Evolutionary conservation across 352 stramenopile species (phyloP).

Genomic region (Pythium phragmiticola): DNA sequence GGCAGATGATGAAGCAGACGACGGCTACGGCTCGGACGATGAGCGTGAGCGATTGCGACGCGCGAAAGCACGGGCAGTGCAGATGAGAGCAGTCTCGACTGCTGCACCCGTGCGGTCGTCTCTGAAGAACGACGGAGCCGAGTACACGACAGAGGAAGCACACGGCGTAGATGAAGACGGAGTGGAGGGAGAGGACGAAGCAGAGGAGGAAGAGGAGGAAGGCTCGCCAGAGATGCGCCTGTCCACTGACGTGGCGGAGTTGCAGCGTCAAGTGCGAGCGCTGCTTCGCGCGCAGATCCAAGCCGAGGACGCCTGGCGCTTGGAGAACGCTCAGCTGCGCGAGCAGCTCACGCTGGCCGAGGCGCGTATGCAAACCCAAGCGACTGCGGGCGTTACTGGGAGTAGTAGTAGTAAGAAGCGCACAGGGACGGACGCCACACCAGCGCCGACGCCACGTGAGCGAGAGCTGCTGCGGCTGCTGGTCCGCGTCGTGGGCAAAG

Average conservation of each 20-base stretch:
- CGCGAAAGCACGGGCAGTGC: constrained; percentile 10
- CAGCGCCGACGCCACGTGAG: constrained; percentile 13
- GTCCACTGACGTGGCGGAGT: constrained; percentile 6
- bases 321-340: constrained; percentile 30
- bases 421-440: no score
- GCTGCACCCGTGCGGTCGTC: neutral
- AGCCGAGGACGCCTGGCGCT: constrained; percentile 29
- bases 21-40: constrained; percentile 11
- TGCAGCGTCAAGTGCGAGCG: constrained; percentile 13
- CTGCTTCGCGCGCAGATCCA: constrained; percentile 7
- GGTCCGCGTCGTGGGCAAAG: constrained; percentile 28
- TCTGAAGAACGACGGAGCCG: neutral
- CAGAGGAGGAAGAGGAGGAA: neutral
- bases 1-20: constrained; percentile 17
- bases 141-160: neutral
- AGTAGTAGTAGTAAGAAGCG: neutral
- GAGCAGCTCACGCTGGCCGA: constrained; percentile 11
- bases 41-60: constrained; percentile 14
- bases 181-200: constrained; percentile 1
- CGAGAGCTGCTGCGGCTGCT: constrained; percentile 30
- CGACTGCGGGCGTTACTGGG: neutral
- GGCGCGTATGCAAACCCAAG: neutral
- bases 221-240: neutral
- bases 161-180: neutral
- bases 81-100: neutral